These are phyloP conservation scores for Capsicum chinense DNA, from an alignment of 257 asterid genomes.

Conservation along the genomic window DNA sequence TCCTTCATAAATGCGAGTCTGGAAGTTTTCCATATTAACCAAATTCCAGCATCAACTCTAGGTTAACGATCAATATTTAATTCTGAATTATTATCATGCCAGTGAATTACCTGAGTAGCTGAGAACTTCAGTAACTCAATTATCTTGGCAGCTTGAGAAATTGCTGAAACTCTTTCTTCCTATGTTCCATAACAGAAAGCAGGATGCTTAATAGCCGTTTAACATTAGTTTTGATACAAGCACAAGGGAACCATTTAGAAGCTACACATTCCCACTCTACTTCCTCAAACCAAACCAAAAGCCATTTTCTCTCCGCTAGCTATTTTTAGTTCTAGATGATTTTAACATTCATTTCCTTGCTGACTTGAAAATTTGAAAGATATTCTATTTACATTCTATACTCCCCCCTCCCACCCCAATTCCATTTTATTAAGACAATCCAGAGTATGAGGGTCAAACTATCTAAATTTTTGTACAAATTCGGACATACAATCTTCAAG, in stretches of 20 bases:
- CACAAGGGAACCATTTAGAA: neutral
- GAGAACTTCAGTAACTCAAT: slow-evolving; percentile 81
- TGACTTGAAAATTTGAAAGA: slow-evolving; percentile 14
- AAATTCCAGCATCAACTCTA: slow-evolving; percentile 37
- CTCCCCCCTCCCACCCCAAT: neutral
- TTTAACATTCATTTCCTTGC: neutral
- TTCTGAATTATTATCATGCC: slow-evolving; percentile 31
- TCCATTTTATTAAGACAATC: neutral
- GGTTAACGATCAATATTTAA: slow-evolving; percentile 31
- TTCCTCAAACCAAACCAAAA: neutral
- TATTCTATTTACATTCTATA: neutral
- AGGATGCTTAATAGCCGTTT: slow-evolving; percentile 23
- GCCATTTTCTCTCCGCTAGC: neutral
- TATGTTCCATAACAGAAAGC: slow-evolving; percentile 44
- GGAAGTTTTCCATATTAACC: slow-evolving; percentile 35
- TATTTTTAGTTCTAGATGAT: neutral
- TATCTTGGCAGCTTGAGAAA: slow-evolving; percentile 91
- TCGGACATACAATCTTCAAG: slow-evolving; percentile 8
- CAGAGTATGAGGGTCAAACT: neutral
- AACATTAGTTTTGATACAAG: neutral
- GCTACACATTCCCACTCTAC: neutral
- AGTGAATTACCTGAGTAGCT: slow-evolving; percentile 76
- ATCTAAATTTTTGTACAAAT: neutral
- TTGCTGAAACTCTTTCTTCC: slow-evolving; percentile 85
- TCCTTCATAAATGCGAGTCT: slow-evolving; percentile 92